Conservation (phyloP, 495 filamentous ascomycete species). For the Talaromyces nanjingensis region DNA sequence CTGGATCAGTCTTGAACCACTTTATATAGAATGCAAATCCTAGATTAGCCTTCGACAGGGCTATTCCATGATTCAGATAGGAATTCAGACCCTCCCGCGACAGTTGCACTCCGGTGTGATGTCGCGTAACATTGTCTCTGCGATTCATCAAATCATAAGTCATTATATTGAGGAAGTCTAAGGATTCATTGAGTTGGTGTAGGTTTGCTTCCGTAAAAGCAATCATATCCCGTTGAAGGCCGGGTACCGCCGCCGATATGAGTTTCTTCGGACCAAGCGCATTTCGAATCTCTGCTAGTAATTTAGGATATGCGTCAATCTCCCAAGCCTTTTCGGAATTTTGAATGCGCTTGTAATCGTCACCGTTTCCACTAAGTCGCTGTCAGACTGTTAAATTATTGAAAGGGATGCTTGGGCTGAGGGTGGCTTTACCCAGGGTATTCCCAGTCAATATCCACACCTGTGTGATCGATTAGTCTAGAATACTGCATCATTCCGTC, state of each 20-base stretch:
- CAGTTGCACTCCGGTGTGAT: constrained; percentile 53
- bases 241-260: constrained; percentile 65
- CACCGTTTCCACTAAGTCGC: constrained; percentile 55
- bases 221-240: constrained; percentile 61
- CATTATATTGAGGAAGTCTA: constrained; percentile 76
- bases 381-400: background rate
- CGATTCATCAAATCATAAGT: constrained; percentile 75
- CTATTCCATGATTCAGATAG: background rate
- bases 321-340: constrained; percentile 55
- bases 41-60: constrained; percentile 54
- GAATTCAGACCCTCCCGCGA: constrained; percentile 19
- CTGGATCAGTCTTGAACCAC: constrained; percentile 54
- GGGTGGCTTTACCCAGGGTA: constrained; percentile 51
- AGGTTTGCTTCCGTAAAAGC: constrained; percentile 57
- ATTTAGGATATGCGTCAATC: constrained; percentile 54
- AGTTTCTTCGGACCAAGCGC: constrained; percentile 52
- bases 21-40: constrained; percentile 71
- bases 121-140: constrained; percentile 57
- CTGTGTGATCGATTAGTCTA: constrained; percentile 13
- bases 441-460: constrained; percentile 72
- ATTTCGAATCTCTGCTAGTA: constrained; percentile 52
- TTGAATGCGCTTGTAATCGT: constrained; percentile 62
- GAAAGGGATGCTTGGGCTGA: background rate
- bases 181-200: constrained; percentile 51
- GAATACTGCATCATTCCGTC: constrained; percentile 2